Conservation (phyloP, 1,139 yeast genomes). For the Taphrina wiesneri region DNA sequence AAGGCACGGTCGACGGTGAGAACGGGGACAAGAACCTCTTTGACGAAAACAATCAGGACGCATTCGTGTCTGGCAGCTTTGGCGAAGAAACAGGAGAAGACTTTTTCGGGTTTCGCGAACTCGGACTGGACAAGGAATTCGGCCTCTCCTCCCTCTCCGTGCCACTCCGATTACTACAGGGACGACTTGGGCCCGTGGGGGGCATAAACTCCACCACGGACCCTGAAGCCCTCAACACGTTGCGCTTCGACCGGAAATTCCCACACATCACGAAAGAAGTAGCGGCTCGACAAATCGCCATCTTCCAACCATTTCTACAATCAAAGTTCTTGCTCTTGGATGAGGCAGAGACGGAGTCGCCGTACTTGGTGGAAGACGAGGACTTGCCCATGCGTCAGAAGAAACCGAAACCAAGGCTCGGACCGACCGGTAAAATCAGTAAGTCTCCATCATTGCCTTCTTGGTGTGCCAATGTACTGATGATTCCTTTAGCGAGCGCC, state of each 20-base stretch:
- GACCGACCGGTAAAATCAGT: conserved; percentile 85
- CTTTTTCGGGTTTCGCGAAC: conserved; percentile 92
- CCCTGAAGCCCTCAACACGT: conserved; percentile 37
- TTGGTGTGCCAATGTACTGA: no score
- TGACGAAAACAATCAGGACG: conserved; percentile 80
- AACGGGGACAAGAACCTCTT: conserved; percentile 54
- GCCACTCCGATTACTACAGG: conserved; percentile 84
- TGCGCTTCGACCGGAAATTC: conserved; percentile 46
- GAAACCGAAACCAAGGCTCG: conserved; percentile 77
- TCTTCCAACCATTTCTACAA: conserved; percentile 60
- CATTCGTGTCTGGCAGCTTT: conserved; percentile 90
- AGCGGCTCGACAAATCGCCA: conserved; percentile 55
- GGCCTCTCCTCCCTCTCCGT: conserved; percentile 83
- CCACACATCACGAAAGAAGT: conserved; percentile 54
- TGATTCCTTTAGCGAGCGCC: conserved; percentile 16
- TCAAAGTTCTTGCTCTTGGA: conserved; percentile 42
- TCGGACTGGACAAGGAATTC: conserved; percentile 90
- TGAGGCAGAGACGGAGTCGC: conserved; percentile 50
- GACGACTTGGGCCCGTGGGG: conserved; percentile 56
- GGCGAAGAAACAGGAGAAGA: conserved; percentile 87
- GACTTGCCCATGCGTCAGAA: conserved; percentile 74
- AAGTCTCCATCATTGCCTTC: neutral
- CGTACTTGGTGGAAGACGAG: conserved; percentile 65
- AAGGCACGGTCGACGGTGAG: conserved; percentile 64
- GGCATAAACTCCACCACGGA: conserved; percentile 39